Percentiles rank a stretch among this genome's conserved stretches.
Conservation (phyloP, 2,329 filamentous ascomycete species). For the Aspergillus caelatus region DNA sequence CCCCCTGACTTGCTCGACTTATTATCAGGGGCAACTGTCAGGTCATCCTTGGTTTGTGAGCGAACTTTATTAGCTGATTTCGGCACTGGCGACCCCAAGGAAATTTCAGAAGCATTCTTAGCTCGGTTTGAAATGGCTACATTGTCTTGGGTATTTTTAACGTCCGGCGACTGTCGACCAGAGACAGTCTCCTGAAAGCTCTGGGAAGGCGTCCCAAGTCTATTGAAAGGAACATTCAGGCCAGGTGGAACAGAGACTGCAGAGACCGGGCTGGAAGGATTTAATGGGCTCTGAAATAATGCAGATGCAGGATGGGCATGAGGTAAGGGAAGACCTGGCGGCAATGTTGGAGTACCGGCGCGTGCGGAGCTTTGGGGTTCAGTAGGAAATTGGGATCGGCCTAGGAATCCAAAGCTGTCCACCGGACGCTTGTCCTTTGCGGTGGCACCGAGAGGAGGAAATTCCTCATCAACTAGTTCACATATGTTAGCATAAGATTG, state of each 20-base stretch:
- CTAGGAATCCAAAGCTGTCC: slow-evolving; percentile 40
- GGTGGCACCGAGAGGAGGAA: slow-evolving; percentile 47
- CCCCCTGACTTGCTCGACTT: slow-evolving; percentile 20
- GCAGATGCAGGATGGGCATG: slow-evolving; percentile 42
- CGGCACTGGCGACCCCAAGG: slow-evolving; percentile 45
- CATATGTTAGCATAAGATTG: slow-evolving; percentile 30
- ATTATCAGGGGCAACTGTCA: slow-evolving; percentile 15
- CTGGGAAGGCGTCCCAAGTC: slow-evolving; percentile 34
- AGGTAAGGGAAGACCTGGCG: slow-evolving; percentile 46
- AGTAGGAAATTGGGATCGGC: slow-evolving; percentile 36
- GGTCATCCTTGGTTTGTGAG: slow-evolving; percentile 25
- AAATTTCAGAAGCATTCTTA: slow-evolving; percentile 41
- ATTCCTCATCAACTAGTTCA: slow-evolving; percentile 48
- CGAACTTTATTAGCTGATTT: slow-evolving; percentile 35
- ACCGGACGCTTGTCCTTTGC: slow-evolving; percentile 39
- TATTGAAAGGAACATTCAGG: slow-evolving; percentile 26
- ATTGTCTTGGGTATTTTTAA: slow-evolving; percentile 23
- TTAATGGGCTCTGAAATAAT: slow-evolving; percentile 35
- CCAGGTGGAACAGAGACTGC: slow-evolving; percentile 34
- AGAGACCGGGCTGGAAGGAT: slow-evolving; percentile 33
- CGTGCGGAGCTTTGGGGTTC: slow-evolving; percentile 35
- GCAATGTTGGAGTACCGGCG: slow-evolving; percentile 42
- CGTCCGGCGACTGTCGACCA: slow-evolving; percentile 31
- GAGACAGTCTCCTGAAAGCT: slow-evolving; percentile 27
- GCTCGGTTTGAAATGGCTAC: slow-evolving; percentile 25